A percentile compares a stretch with the other conserved stretches of the same genome.
These are phyloP conservation scores for Candida caryicola DNA, from an alignment of 805 yeast species.

Conservation along the genomic window DNA sequence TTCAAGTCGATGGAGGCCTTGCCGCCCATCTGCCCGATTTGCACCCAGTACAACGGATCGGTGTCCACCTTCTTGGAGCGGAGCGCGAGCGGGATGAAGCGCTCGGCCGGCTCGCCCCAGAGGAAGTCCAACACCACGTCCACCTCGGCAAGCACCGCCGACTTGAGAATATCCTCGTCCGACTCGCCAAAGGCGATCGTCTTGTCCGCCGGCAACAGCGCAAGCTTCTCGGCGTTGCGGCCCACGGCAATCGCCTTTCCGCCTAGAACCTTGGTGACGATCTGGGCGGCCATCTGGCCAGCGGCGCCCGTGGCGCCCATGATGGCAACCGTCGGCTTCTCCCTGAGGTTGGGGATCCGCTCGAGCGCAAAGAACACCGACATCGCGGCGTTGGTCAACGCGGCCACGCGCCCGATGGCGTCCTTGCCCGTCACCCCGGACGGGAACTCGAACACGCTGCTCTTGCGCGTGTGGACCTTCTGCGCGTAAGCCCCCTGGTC, in stretches of 20 bases:
- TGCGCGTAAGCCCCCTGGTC: conserved; percentile 8
- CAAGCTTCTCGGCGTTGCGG: conserved; percentile 4
- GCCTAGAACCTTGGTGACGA: conserved; percentile 7
- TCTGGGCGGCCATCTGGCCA: conserved; percentile 10
- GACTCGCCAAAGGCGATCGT: conserved; percentile 2
- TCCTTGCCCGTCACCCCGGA: conserved; percentile 2
- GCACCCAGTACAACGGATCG: conserved; percentile 10
- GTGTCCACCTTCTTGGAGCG: conserved; percentile 1
- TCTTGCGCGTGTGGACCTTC: conserved; percentile 8
- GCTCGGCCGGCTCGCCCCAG: conserved; percentile 7
- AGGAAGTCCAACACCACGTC: conserved; percentile 12
- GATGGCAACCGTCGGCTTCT: conserved; percentile 7
- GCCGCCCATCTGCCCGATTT: conserved; percentile 10
- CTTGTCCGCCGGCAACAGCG: conserved; percentile 5
- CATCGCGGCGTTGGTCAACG: conserved; percentile 10
- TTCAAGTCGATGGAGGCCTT: conserved; percentile 2
- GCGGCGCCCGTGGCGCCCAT: conserved; percentile 11
- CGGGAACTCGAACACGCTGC: conserved; percentile 5
- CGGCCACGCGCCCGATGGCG: conserved; percentile 11
- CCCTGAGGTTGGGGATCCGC: conserved; percentile 7
- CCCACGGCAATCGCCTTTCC: conserved; percentile 10
- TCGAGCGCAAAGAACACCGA: conserved; percentile 7
- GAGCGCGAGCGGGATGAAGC: neutral
- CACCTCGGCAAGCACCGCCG: conserved; percentile 1
- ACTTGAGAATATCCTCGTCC: neutral